Conservation (phyloP, 2,329 filamentous ascomycete species). For the Paecilomyces variotii region DNA sequence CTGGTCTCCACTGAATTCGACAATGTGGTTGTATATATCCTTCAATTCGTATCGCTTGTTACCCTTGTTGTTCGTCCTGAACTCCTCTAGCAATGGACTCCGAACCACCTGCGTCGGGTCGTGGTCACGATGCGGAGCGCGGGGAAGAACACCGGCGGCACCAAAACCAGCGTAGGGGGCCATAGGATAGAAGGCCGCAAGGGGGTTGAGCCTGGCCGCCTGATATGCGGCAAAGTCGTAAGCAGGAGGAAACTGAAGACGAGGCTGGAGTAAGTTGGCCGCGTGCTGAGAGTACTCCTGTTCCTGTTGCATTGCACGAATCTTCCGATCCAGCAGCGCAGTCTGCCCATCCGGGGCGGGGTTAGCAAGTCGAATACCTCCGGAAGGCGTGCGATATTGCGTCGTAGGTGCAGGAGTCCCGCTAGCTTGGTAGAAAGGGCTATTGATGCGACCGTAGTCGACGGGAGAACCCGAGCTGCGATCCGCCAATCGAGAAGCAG, state of each 20-base stretch:
- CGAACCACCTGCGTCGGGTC: conserved; percentile 55
- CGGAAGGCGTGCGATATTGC: conserved; percentile 37
- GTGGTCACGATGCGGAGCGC: conserved; percentile 45
- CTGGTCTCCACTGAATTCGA: conserved; percentile 93
- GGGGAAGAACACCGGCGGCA: conserved; percentile 28
- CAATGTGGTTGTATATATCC: conserved; percentile 79
- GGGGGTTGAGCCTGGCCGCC: conserved; percentile 22
- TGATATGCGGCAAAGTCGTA: conserved; percentile 28
- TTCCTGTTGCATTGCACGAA: conserved; percentile 40
- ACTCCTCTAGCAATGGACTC: conserved; percentile 71
- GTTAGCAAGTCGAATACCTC: conserved; percentile 29
- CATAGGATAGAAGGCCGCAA: conserved; percentile 31
- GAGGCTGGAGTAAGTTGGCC: conserved; percentile 19
- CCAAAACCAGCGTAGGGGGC: conserved; percentile 22
- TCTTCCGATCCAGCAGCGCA: conserved; percentile 41
- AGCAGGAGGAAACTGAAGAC: conserved; percentile 21
- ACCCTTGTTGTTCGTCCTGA: conserved; percentile 63
- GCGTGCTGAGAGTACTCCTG: conserved; percentile 24
- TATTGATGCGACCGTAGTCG: conserved; percentile 39
- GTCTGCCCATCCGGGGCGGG: conserved; percentile 35
- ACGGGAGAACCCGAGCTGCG: conserved; percentile 39
- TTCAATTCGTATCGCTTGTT: conserved; percentile 74
- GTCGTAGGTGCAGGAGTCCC: conserved; percentile 31
- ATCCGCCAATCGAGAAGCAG: conserved; percentile 34
- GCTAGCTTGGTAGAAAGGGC: conserved; percentile 38